Evolutionary conservation across 108 stramenopile genomes (phyloP).

Genomic region (Aurantiochytrium sp.): DNA sequence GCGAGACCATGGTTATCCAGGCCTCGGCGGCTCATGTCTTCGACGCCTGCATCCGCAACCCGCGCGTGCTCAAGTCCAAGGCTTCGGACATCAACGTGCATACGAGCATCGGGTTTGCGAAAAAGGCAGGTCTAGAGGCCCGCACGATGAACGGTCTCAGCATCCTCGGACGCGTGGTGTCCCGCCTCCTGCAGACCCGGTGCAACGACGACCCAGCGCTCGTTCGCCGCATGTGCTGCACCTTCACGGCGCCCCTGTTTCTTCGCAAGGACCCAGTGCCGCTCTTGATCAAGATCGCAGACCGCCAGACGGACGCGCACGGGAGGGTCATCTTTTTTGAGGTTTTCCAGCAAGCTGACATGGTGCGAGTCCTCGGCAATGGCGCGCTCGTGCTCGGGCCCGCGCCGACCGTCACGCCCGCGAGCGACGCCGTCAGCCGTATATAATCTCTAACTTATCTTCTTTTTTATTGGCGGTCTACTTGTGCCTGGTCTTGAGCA

Average conservation of each 20-base stretch:
- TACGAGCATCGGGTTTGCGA: background rate
- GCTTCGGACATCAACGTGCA: background rate
- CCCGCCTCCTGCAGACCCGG: background rate
- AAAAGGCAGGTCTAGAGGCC: background rate
- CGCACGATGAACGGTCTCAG: background rate
- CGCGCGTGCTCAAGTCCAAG: background rate
- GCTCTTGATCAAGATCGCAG: too few relatives aligned
- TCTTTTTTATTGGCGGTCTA: too few relatives aligned
- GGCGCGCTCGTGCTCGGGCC: too few relatives aligned
- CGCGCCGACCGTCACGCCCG: too few relatives aligned
- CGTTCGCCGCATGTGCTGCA: background rate
- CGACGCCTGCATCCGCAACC: background rate
- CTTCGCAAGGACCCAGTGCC: background rate
- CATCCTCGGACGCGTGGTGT: background rate
- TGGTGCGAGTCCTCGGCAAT: too few relatives aligned
- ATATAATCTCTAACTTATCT: too few relatives aligned
- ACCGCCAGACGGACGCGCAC: too few relatives aligned
- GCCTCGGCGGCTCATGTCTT: background rate
- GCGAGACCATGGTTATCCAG: background rate
- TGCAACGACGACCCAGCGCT: too few relatives aligned
- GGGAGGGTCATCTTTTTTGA: too few relatives aligned
- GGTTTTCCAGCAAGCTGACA: too few relatives aligned
- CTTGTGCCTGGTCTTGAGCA: conserved; percentile 27
- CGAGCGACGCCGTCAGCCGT: too few relatives aligned
- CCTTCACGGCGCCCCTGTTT: background rate